These are phyloP conservation scores for Oryza rufipogon DNA, from an alignment of 176 grass and related monocot species.

Conservation along the genomic window DNA sequence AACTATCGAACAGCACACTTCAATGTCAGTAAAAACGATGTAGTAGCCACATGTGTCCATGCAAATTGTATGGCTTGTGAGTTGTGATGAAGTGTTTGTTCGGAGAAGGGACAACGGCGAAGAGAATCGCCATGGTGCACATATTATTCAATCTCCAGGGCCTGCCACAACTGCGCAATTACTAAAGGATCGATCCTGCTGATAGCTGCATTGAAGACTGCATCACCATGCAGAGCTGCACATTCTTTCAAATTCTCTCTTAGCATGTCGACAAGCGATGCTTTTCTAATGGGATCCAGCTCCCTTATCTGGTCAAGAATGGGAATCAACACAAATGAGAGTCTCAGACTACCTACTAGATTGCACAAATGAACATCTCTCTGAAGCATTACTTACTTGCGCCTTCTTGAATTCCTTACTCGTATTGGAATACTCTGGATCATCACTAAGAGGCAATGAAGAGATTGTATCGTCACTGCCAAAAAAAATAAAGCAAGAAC, in stretches of 20 bases:
- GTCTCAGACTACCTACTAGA: neutral
- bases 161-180: conserved; percentile 61
- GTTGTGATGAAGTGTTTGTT: neutral
- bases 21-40: neutral
- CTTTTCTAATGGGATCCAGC: conserved; percentile 57
- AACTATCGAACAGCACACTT: neutral
- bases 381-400: conserved; percentile 42
- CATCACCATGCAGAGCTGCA: conserved; percentile 58
- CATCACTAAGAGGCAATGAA: conserved; percentile 24
- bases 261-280: conserved; percentile 51
- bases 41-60: neutral
- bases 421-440: conserved; percentile 37
- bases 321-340: neutral
- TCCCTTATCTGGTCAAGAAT: neutral
- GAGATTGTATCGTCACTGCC: conserved; percentile 60
- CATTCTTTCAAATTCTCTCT: conserved; percentile 66
- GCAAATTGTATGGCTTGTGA: neutral
- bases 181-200: conserved; percentile 57
- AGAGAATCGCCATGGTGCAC: conserved; percentile 12
- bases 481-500: conserved; percentile 15
- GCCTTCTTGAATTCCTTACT: conserved; percentile 55
- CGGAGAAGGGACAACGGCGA: neutral
- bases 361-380: neutral
- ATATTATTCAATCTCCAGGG: conserved; percentile 52
- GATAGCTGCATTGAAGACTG: conserved; percentile 53